Conservation (phyloP, 768 basidiomycete species). For the Hygrocybe coccinea region DNA sequence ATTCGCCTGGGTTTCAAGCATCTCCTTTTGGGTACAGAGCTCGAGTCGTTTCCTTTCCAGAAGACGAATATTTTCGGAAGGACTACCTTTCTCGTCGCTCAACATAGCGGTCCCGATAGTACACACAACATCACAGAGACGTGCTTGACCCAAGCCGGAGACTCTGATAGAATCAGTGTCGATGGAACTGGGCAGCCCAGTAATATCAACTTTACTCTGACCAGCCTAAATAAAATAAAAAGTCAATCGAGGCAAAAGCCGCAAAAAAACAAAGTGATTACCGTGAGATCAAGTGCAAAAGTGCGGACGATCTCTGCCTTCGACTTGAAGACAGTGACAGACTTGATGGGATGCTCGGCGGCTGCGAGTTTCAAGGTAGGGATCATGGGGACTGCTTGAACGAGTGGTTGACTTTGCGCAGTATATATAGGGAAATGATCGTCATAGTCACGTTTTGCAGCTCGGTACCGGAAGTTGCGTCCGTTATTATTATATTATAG, state of each 20-base stretch:
- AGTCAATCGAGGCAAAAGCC: background rate
- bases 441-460: background rate
- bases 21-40: constrained; percentile 35
- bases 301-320: constrained; percentile 54
- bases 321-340: constrained; percentile 54
- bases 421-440: background rate
- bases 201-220: constrained; percentile 48
- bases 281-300: constrained; percentile 47
- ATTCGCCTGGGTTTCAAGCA: constrained; percentile 39
- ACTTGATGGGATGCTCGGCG: constrained; percentile 44
- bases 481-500: background rate
- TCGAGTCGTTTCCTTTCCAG: constrained; percentile 33
- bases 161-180: constrained; percentile 52
- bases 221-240: constrained; percentile 40
- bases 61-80: constrained; percentile 33
- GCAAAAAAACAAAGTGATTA: constrained; percentile 21
- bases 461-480: background rate
- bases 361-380: constrained; percentile 24
- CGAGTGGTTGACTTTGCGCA: background rate
- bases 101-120: constrained; percentile 25
- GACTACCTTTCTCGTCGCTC: constrained; percentile 17
- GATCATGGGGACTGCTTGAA: background rate
- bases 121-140: constrained; percentile 55
- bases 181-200: constrained; percentile 45
- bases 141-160: constrained; percentile 43